These are phyloP conservation scores for Alternaria viburni DNA, from an alignment of 2,329 filamentous ascomycete genomes.

Conservation along the genomic window DNA sequence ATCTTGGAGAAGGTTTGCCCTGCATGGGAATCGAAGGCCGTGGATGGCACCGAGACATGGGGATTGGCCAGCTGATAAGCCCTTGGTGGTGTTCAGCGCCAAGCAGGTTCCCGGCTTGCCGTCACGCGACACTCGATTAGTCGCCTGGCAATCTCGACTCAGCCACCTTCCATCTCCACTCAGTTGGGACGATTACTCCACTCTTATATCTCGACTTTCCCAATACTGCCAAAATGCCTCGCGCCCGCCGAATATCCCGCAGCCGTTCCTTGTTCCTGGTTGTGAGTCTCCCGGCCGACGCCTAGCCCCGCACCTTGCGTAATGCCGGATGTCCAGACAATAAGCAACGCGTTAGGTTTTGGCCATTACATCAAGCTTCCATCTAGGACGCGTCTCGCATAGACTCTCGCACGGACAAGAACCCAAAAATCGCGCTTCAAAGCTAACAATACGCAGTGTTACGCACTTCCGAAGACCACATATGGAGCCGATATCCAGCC, in stretches of 20 bases:
- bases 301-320: conserved; percentile 4
- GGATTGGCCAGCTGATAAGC: conserved; percentile 17
- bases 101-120: conserved; percentile 8
- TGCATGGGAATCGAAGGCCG: conserved; percentile 6
- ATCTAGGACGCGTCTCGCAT: neutral
- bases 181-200: conserved; percentile 12
- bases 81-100: conserved; percentile 7
- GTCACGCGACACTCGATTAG: conserved; percentile 15
- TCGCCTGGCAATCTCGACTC: conserved; percentile 16
- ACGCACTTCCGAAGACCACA: neutral
- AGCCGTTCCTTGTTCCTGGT: neutral
- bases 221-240: conserved; percentile 15
- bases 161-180: conserved; percentile 19
- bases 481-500: neutral
- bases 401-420: neutral
- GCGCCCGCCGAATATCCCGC: conserved; percentile 9
- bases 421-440: neutral
- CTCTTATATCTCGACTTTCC: conserved; percentile 13
- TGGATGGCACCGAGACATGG: conserved; percentile 5
- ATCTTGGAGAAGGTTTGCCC: conserved; percentile 9
- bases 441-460: conserved; percentile 1
- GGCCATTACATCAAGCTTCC: conserved; percentile 2
- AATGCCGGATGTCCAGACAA: neutral
- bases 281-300: conserved; percentile 3
- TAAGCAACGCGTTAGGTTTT: neutral